Evolutionary conservation across 805 yeast species (phyloP).

Genomic region (Ogataea polymorpha): DNA sequence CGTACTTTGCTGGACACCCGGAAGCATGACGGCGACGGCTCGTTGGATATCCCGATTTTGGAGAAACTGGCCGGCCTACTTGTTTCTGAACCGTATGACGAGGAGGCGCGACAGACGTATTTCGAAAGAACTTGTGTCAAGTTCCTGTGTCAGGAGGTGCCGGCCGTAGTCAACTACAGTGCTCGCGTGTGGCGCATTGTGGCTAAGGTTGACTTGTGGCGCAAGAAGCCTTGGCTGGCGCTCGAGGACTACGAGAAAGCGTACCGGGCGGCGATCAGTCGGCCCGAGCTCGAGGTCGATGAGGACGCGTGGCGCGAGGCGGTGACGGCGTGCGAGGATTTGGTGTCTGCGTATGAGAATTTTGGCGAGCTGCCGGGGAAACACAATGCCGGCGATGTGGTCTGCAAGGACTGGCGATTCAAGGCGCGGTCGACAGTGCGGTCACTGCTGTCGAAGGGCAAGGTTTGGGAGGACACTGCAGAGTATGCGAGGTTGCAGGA

Average conservation of each 20-base stretch:
- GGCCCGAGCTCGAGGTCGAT: slow-evolving; percentile 60
- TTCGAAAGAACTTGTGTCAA: slow-evolving; percentile 71
- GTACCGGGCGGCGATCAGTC: slow-evolving; percentile 63
- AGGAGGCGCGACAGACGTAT: slow-evolving; percentile 41
- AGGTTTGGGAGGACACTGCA: slow-evolving; percentile 73
- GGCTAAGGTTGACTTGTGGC: slow-evolving; percentile 86
- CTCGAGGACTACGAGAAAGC: slow-evolving; percentile 85
- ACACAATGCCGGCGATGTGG: slow-evolving; percentile 76
- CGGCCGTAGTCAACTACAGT: slow-evolving; percentile 63
- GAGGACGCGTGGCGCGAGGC: slow-evolving; percentile 73
- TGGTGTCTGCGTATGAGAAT: slow-evolving; percentile 82
- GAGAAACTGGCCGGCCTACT: slow-evolving; percentile 70
- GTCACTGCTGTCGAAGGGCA: slow-evolving; percentile 76
- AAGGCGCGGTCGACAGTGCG: slow-evolving; percentile 73
- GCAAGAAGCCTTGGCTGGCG: slow-evolving; percentile 82
- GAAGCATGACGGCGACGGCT: slow-evolving; percentile 55
- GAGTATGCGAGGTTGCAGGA: slow-evolving; percentile 69
- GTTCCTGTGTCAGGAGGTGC: slow-evolving; percentile 65
- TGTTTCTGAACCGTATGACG: slow-evolving; percentile 45
- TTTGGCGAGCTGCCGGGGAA: slow-evolving; percentile 83
- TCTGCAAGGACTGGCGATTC: slow-evolving; percentile 89
- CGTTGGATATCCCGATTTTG: slow-evolving; percentile 71
- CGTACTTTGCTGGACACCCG: slow-evolving; percentile 57
- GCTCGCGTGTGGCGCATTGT: slow-evolving; percentile 77
- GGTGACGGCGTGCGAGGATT: slow-evolving; percentile 71